A percentile compares a stretch with the other conserved stretches of the same genome.
phyloP scores from a whole-genome alignment of 306 rosid genomes.

The Ammopiptanthus mongolicus region DNA sequence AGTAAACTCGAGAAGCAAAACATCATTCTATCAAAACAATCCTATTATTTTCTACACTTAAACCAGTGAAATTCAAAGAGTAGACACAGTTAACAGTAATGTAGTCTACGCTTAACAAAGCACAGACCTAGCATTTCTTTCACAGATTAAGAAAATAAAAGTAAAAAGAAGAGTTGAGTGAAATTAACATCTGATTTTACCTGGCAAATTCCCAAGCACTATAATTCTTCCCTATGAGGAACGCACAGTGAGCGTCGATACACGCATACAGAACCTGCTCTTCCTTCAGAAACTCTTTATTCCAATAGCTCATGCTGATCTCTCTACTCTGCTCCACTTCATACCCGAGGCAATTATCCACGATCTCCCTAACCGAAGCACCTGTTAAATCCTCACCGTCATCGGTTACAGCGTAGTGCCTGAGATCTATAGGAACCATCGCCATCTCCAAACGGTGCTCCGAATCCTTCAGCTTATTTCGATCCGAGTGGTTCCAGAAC shows the following conservation, averaged over 20 bases:
- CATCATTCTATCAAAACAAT: too few relatives aligned
- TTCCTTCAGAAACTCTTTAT: background rate
- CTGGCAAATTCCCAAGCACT: background rate
- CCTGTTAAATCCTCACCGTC: background rate
- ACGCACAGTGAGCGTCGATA: conserved; percentile 36
- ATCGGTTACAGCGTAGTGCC: background rate
- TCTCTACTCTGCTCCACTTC: background rate
- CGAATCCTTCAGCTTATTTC: background rate
- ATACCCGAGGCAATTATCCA: background rate
- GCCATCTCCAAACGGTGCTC: background rate
- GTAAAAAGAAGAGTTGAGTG: too few relatives aligned
- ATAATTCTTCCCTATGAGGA: conserved; percentile 21
- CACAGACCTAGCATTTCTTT: background rate
- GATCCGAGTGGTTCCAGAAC: conserved; percentile 27
- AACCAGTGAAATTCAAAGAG: too few relatives aligned
- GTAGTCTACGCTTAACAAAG: too few relatives aligned
- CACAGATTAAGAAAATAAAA: background rate
- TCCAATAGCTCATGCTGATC: conserved; percentile 29
- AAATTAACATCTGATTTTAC: background rate
- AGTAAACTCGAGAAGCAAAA: too few relatives aligned
- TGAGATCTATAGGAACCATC: conserved; percentile 20
- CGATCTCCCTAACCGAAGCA: conserved; percentile 17
- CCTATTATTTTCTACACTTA: too few relatives aligned
- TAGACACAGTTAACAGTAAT: too few relatives aligned
- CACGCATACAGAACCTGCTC: conserved; percentile 35